Evolutionary conservation across 345 rosid genomes (phyloP).

Genomic region (Boechera stricta): DNA sequence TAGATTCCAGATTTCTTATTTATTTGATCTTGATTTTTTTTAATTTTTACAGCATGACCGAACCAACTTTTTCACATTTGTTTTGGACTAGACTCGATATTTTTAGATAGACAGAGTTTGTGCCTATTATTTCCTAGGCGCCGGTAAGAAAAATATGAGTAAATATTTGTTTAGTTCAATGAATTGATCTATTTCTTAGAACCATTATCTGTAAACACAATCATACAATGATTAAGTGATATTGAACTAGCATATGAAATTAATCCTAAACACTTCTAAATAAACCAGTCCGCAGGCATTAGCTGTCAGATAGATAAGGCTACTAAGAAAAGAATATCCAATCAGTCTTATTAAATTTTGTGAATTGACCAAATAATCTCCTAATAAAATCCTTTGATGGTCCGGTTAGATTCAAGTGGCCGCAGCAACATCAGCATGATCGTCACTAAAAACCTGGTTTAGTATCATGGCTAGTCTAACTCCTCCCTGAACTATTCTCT

Average conservation of each 20-base stretch:
- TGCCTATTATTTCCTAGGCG: too few relatives aligned
- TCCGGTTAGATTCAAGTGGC: constrained; percentile 48
- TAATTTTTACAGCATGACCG: not conserved
- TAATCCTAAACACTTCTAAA: not conserved
- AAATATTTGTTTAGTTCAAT: not conserved
- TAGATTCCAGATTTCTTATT: not conserved
- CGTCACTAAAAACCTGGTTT: constrained; percentile 63
- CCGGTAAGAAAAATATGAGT: too few relatives aligned
- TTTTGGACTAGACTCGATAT: not conserved
- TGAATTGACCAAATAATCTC: constrained; percentile 15
- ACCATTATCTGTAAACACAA: not conserved
- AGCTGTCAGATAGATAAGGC: constrained; percentile 21
- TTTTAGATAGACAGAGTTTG: too few relatives aligned
- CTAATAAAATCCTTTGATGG: constrained; percentile 14
- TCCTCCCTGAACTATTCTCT: constrained; percentile 93
- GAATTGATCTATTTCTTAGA: not conserved
- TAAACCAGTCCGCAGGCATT: not conserved
- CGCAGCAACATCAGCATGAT: constrained; percentile 48
- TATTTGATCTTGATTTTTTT: not conserved
- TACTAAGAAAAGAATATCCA: constrained; percentile 8
- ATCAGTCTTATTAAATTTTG: not conserved
- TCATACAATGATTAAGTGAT: not conserved
- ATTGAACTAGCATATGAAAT: constrained; percentile 11
- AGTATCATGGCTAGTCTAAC: constrained; percentile 85
- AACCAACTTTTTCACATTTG: not conserved